Evolutionary conservation across 1,139 yeast genomes (phyloP).

Genomic region (Geotrichum klebahnii): DNA sequence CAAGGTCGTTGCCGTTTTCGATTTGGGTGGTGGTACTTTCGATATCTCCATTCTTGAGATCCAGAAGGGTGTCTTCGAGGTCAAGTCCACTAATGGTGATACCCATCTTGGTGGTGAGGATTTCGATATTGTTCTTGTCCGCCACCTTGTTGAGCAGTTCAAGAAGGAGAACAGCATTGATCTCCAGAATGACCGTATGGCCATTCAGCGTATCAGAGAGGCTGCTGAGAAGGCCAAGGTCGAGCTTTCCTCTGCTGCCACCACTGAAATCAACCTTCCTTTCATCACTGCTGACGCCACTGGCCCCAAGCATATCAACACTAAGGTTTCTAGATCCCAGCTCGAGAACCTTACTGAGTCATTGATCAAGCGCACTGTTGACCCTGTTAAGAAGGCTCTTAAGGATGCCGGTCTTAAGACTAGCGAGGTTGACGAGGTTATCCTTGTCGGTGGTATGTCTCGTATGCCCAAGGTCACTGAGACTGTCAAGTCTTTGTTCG

Average conservation of each 20-base stretch:
- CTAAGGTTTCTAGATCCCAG: constrained; percentile 88
- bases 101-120: constrained; percentile 89
- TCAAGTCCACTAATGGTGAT: constrained; percentile 84
- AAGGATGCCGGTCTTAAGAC: constrained; percentile 90
- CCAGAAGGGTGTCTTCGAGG: constrained; percentile 85
- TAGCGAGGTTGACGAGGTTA: constrained; percentile 88
- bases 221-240: constrained; percentile 99
- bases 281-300: constrained; percentile 92
- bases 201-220: constrained; percentile 98
- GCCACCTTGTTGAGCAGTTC: constrained; percentile 87
- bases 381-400: constrained; percentile 97
- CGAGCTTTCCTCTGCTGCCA: constrained; percentile 88
- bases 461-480: constrained; percentile 99
- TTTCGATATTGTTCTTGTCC: constrained; percentile 75
- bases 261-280: constrained; percentile 94
- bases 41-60: constrained; percentile 81
- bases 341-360: constrained; percentile 89
- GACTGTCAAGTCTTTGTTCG: constrained; percentile 88
- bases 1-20: constrained; percentile 77
- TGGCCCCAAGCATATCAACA: constrained; percentile 98
- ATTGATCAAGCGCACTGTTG: constrained; percentile 85
- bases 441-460: constrained; percentile 99
- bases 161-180: constrained; percentile 90
- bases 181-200: constrained; percentile 91
- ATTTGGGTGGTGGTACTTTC: constrained; percentile 87